Base-by-base conservation (phyloP, 2,329 filamentous ascomycete species). In the Diplodia intermedia region DNA sequence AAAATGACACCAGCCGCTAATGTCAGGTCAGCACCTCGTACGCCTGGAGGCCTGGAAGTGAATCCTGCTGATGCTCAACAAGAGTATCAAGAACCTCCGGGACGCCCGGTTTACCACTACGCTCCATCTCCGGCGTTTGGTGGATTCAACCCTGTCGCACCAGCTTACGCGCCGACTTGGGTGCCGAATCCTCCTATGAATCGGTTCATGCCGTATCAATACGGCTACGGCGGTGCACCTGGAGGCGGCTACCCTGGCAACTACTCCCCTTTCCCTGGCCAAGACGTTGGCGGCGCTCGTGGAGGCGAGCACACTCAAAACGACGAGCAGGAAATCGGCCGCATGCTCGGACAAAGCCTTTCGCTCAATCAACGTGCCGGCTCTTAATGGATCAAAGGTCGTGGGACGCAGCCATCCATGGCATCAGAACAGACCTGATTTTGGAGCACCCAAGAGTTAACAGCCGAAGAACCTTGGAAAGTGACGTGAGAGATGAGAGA, bases 71-170 rank as follows among this genome's bases (percentile, higher is more conserved):
- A 61, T 26, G 23, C 47, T 23, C 66, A 67, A 47, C 66, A 67
- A 31, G 66, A 67, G 14, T 67, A 54, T 9, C 11, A 56, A 11
- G 66, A 67, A 3, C 36, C 20, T 8, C 66, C 53, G 9, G 47
- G 56, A 1, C 56, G 66, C 1, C 60, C 57, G 4, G 40, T 63
- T 8, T 68, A 68, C 57, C 55, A 56, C 29, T 68, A 68, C 26
- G 52, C 57, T 3, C 60, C 57, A 12, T 49, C 56, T 20, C 66
- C 56, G n/a, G 36, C 66, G 5, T 68, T 63, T 31, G 60, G 66
- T 11, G 57, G 57, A 33, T 68, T 68, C 50, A 68, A 68, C 49
- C 66, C 66, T 29, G 66, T 63, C 12, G 66, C 66, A 12, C 50
- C 66, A 3, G 36, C 66, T 12, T 68, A 68, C 23, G 66, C 66